Evolutionary conservation across 345 rosid genomes (phyloP).

Genomic region (Conringia planisiliqua): DNA sequence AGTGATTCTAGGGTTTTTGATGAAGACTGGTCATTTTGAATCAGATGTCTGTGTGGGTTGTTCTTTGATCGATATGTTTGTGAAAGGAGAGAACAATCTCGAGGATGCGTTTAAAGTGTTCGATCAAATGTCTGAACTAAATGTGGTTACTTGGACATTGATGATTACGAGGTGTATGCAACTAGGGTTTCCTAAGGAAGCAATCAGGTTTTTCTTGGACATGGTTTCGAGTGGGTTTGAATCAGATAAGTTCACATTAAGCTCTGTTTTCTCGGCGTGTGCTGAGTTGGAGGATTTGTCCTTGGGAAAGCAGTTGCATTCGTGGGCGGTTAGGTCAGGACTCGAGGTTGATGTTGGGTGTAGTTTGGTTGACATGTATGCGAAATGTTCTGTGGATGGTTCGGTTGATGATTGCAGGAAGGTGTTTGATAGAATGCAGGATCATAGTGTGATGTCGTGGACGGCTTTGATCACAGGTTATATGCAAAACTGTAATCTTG

Average conservation of each 20-base stretch:
- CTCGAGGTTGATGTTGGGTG: constrained; percentile 56
- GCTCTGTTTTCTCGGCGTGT: constrained; percentile 56
- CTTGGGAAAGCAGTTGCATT: constrained; percentile 60
- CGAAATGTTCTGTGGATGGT: constrained; percentile 49
- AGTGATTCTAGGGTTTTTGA: constrained; percentile 47
- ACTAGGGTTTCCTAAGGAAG: constrained; percentile 45
- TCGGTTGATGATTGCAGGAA: constrained; percentile 51
- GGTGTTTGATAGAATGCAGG: constrained; percentile 61
- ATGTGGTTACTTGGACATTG: constrained; percentile 67
- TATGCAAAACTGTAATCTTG: constrained; percentile 32
- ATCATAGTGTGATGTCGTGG: constrained; percentile 70
- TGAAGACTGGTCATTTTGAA: constrained; percentile 51
- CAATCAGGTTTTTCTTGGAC: constrained; percentile 44
- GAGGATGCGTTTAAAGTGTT: constrained; percentile 56
- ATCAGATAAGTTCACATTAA: constrained; percentile 53
- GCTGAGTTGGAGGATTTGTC: constrained; percentile 41
- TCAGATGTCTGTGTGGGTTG: constrained; percentile 62
- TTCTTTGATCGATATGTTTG: constrained; percentile 63
- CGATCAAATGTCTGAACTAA: constrained; percentile 53
- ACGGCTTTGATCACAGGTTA: constrained; percentile 63
- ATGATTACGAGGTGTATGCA: constrained; percentile 57
- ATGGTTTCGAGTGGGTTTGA: constrained; percentile 50
- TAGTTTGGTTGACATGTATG: constrained; percentile 76
- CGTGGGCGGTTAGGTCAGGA: constrained; percentile 49
- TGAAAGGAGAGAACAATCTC: constrained; percentile 43